Evolutionary conservation across 75 land plant genomes (phyloP), one percentile per base, ranked within the genome.

Genomic region (Azolla pinnata): DNA sequence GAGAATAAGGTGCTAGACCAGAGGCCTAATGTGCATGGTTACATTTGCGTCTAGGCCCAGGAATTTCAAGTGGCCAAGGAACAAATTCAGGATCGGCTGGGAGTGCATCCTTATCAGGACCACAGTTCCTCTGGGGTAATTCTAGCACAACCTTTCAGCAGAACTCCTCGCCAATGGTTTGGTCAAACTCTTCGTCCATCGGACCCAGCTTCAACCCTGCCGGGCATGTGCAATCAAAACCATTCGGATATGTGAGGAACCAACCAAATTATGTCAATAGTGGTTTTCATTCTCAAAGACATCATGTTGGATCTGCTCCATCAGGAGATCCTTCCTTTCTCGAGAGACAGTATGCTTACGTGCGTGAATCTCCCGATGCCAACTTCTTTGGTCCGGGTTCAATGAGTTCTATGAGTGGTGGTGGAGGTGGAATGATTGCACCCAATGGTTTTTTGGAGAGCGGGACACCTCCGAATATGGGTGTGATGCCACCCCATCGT

Each of bases 291-390:
- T 66, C 65, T 32, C 67, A 66, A n/a, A 75, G 73, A 45, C 84
- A 79, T 66, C 82, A 75, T 68, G 80, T 81, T 63, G 89, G 89
- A 52, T 85, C 89, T 65, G 89, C 82, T 59, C 89, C 89, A 52
- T 71, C 90, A 23, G 83, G 72, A 46, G 60, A 76, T 59, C 73
- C 72, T 57, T 72, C 89, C 40, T 64, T 68, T 31, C 52, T 76
- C 17, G 79, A 83, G 27, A 87, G 80, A 62, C 83, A 70, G 10
- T 78, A 69, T 65, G 81, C 83, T 12, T 87, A 65, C 55, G 69
- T 83, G 42, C 75, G 81, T 4, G 85, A 82, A 34, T 85, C 86
- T 23, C 78, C 79, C 12, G 97, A 87, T 31, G 57, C 83, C 23
- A 75, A 81, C 40, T 79, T 70, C 27, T 58, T 79, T 72, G 70